Evolutionary conservation across 441 rosid species (phyloP).

Genomic region (Isatis lusitanica): DNA sequence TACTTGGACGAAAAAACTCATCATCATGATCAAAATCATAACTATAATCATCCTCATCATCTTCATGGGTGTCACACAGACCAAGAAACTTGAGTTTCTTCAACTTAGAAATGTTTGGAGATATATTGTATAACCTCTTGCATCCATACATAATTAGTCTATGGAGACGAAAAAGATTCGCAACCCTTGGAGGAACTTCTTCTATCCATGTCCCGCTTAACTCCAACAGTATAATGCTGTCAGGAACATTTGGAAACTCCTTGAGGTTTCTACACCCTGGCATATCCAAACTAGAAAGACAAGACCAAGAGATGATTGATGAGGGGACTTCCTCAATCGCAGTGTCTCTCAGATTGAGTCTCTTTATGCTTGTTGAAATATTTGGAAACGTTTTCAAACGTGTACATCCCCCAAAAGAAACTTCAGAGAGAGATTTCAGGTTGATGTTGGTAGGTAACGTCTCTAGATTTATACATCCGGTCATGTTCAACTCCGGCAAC

Average conservation of each 20-base stretch:
- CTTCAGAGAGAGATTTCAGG: background rate
- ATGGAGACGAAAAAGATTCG: background rate
- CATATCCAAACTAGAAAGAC: background rate
- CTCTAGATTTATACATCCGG: background rate
- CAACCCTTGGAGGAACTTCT: slow-evolving; percentile 8
- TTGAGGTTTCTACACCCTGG: background rate
- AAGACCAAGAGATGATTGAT: background rate
- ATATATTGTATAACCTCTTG: background rate
- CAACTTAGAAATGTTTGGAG: slow-evolving; percentile 14
- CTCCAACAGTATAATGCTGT: background rate
- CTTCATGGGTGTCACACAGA: background rate
- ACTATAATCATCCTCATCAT: too few relatives aligned
- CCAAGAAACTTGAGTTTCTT: background rate
- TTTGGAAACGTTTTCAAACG: background rate
- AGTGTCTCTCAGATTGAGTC: background rate
- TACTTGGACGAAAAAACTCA: too few relatives aligned
- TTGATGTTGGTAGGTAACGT: background rate
- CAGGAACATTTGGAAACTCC: slow-evolving; percentile 6
- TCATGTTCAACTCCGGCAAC: background rate
- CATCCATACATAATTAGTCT: background rate
- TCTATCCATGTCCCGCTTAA: slow-evolving; percentile 10
- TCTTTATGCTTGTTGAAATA: background rate
- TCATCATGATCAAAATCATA: too few relatives aligned
- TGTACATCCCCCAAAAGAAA: background rate
- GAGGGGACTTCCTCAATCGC: slow-evolving; percentile 24